Evolutionary conservation across 352 stramenopile genomes (phyloP).

Genomic region (Globisporangium takayamanum): DNA sequence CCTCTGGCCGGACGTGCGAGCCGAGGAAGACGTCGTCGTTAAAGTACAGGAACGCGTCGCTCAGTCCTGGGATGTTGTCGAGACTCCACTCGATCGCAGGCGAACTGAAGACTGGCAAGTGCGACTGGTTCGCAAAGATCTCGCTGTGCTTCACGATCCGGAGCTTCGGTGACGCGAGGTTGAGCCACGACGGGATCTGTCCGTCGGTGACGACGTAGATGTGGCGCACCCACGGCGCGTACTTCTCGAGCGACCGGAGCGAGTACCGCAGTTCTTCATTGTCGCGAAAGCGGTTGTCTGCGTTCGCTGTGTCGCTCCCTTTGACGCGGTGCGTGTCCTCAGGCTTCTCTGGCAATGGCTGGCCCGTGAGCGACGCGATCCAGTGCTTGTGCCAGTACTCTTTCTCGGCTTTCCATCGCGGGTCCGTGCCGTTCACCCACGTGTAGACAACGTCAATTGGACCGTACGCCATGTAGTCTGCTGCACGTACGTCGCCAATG

Average conservation of each 20-base stretch:
- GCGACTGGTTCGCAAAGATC: constrained; percentile 87
- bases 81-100: constrained; percentile 92
- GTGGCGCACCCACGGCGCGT: constrained; percentile 92
- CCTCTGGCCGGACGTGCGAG: constrained; percentile 76
- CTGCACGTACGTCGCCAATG: constrained; percentile 54
- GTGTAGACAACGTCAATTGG: constrained; percentile 95
- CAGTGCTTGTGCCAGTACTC: constrained; percentile 87
- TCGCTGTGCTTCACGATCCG: constrained; percentile 85
- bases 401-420: constrained; percentile 87
- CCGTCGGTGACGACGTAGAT: constrained; percentile 94
- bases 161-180: constrained; percentile 75
- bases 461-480: constrained; percentile 61
- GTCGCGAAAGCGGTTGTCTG: constrained; percentile 91
- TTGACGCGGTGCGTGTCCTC: constrained; percentile 40
- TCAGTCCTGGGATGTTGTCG: constrained; percentile 90
- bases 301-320: constrained; percentile 64
- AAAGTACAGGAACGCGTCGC: constrained; percentile 93
- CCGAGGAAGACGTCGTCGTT: constrained; percentile 96
- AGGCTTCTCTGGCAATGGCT: constrained; percentile 55
- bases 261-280: constrained; percentile 93
- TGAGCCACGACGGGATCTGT: constrained; percentile 92
- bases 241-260: constrained; percentile 90
- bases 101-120: constrained; percentile 92
- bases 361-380: constrained; percentile 77
- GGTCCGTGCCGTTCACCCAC: constrained; percentile 94